Conservation (phyloP, 129 eudicot species). For the Silybum marianum region DNA sequence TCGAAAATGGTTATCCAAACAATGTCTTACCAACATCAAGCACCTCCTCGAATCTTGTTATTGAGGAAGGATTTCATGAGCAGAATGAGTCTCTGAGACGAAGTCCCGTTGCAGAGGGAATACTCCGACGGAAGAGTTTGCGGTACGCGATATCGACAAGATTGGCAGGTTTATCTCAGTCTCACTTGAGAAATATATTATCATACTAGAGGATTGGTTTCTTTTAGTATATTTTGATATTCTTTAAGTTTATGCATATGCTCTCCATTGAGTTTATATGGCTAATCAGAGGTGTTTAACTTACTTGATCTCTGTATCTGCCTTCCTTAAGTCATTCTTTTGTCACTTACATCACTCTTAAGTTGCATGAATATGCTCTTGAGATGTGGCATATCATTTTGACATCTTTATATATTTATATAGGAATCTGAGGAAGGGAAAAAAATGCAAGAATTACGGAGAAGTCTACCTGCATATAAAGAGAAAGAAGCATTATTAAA, state of each 20-base stretch:
- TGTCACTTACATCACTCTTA: background rate
- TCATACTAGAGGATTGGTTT: background rate
- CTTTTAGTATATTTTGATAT: background rate
- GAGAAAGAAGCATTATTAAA: conserved; percentile 70
- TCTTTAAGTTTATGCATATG: background rate
- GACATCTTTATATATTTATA: conserved; percentile 8
- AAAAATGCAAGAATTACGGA: conserved; percentile 83
- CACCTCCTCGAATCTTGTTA: conserved; percentile 17
- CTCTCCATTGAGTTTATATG: background rate
- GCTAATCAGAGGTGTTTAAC: background rate
- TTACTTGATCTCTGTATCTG: conserved; percentile 2
- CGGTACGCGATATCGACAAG: conserved; percentile 69
- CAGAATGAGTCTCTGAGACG: conserved; percentile 49
- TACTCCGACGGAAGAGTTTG: conserved; percentile 59
- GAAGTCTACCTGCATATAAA: conserved; percentile 79
- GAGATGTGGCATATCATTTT: conserved; percentile 3
- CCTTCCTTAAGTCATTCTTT: background rate
- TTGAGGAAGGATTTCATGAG: conserved; percentile 40
- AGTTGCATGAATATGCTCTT: background rate
- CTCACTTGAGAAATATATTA: conserved; percentile 8
- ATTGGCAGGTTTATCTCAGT: conserved; percentile 63
- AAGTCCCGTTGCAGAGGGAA: conserved; percentile 61
- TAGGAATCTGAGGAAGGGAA: conserved; percentile 92
- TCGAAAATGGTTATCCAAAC: conserved; percentile 36
- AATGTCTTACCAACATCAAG: conserved; percentile 36